Percentiles rank a stretch among this genome's conserved stretches.
These are phyloP conservation scores for Podaxis sp. DNA, from an alignment of 768 basidiomycete species.

Conservation along the genomic window DNA sequence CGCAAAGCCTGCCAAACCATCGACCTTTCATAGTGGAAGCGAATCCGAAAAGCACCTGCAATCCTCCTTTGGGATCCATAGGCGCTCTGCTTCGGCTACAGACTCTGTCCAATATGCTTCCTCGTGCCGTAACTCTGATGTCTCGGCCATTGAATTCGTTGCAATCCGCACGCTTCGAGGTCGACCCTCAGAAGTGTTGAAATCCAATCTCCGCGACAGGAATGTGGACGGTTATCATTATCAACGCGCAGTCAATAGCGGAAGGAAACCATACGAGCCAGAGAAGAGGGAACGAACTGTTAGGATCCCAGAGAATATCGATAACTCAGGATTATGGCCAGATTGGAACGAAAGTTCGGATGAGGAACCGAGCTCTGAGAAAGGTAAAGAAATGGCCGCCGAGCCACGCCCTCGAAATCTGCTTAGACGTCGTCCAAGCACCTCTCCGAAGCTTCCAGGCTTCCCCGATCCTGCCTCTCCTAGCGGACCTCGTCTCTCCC, in stretches of 20 bases:
- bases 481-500: neutral
- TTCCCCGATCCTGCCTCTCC: neutral
- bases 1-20: conserved; percentile 2
- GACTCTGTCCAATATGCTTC: neutral
- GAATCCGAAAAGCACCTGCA: neutral
- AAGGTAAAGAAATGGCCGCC: neutral
- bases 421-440: neutral
- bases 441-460: neutral
- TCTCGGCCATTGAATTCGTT: neutral
- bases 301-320: neutral
- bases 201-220: neutral
- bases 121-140: neutral
- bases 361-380: neutral
- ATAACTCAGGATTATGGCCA: neutral
- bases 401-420: neutral
- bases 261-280: neutral
- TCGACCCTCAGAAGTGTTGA: neutral
- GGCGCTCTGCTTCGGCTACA: neutral
- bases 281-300: neutral
- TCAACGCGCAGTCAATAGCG: neutral
- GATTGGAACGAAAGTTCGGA: neutral
- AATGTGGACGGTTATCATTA: neutral
- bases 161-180: neutral
- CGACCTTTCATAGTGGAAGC: neutral
- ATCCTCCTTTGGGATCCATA: neutral